Percentiles rank a stretch among this genome's conserved stretches.
These are phyloP conservation scores for Arthrobotrys entomopaga DNA, from an alignment of 2,329 filamentous ascomycete species.

Conservation along the genomic window DNA sequence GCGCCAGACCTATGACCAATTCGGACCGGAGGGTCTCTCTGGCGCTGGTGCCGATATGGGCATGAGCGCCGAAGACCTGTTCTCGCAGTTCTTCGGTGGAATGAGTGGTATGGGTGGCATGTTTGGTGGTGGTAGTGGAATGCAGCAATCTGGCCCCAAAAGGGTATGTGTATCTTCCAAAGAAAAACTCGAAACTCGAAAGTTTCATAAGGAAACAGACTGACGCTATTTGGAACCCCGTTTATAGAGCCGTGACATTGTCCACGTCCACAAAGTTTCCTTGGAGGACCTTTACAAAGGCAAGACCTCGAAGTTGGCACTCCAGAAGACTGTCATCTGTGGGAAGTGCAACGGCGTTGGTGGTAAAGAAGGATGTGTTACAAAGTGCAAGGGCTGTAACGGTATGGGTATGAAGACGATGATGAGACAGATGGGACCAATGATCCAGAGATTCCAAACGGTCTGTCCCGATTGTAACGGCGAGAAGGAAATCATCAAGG, in stretches of 20 bases:
- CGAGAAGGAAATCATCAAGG: constrained; percentile 94
- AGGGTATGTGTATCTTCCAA: constrained; percentile 60
- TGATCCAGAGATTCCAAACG: constrained; percentile 99
- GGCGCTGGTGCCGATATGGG: constrained; percentile 78
- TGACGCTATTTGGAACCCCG: too few relatives aligned
- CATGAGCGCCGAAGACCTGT: constrained; percentile 96
- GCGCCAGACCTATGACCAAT: constrained; percentile 92
- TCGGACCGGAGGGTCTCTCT: constrained; percentile 95
- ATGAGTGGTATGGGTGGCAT: constrained; percentile 75
- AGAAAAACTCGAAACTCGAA: too few relatives aligned
- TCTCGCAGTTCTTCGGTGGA: constrained; percentile 93
- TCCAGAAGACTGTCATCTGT: constrained; percentile 98
- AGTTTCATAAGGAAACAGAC: too few relatives aligned
- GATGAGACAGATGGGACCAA: constrained; percentile 99
- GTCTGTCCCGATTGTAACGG: constrained; percentile 98
- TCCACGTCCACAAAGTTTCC: constrained; percentile 97
- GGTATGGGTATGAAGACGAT: constrained; percentile 99
- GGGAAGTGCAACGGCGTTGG: constrained; percentile 91
- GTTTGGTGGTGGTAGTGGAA: constrained; percentile 72
- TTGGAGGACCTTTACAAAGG: constrained; percentile 98
- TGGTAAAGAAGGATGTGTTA: constrained; percentile 97
- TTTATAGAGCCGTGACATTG: constrained; percentile 87
- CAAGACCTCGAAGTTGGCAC: constrained; percentile 95
- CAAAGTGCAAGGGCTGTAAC: constrained; percentile 88
- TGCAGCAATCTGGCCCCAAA: constrained; percentile 82